Evolutionary conservation across 1,284 basidiomycete species (phyloP), one percentile per base, ranked within the genome.

Genomic region (Ustilago shanxiensis): DNA sequence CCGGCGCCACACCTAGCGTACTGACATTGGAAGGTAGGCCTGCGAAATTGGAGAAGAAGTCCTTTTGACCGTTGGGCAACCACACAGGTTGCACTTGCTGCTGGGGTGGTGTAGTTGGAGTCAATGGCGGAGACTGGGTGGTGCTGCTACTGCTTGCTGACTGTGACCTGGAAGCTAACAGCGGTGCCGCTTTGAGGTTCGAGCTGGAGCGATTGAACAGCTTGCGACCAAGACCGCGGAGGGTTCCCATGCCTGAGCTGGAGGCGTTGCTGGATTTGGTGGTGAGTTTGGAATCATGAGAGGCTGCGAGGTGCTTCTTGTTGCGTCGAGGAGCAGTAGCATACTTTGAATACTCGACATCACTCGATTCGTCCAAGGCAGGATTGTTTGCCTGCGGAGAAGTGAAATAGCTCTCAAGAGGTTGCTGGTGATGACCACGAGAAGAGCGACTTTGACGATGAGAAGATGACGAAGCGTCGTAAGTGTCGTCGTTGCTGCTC

Each of bases 11-110:
- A 7, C 39, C 24, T 7, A 52, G 41, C 0, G 47, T 24, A 9
- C 41, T 47, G 13, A 60, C n/a, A 33, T 45, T 55, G 1, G 75
- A 65, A 5, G 75, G 61, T 0, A 77, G 54, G 24, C 54, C 49
- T 0, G 71, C 49, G 22, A 67, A 60, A 54, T 52, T 72, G 33
- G 62, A 22, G 56, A 72, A 78, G 28, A 78, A 70, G 54, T 73
- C 76, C 50, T 78, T 78, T 22, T 71, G 66, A 2, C 69, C 72
- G 47, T 77, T 75, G 20, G 72, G 63, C n/a, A 74, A 57, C 60
- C 64, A 71, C 6, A 69, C 57, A 8, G 73, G 71, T 44, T 72
- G 67, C 1, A 75, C 50, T 2, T 47, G 60, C 13, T 39, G 56
- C 13, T 56, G 69, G 14, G 76, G 76, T 1, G 76, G 76, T 2